Evolutionary conservation across 2,329 filamentous ascomycete genomes (phyloP).

Genomic region (Sordariomycetes sp.): DNA sequence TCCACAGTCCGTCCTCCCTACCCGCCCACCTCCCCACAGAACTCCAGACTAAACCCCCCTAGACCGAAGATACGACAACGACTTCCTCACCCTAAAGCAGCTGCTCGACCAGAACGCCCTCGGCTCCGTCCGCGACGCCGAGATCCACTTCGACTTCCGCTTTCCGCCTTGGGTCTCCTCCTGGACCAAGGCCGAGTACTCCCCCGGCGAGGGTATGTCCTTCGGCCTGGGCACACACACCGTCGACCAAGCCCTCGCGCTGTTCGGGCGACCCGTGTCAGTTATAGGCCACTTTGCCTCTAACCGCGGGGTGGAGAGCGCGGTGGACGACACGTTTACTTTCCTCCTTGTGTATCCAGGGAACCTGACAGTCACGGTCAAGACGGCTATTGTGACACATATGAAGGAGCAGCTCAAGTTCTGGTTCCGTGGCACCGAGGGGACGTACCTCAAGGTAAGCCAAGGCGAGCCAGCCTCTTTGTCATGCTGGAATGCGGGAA

Average conservation of each 20-base stretch:
- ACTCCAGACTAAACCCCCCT: not conserved
- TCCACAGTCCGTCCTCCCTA: conserved; percentile 33
- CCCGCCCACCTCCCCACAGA: not conserved
- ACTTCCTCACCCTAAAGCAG: conserved; percentile 50
- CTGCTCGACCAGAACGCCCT: conserved; percentile 41
- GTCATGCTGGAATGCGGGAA: not conserved
- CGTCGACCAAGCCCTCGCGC: conserved; percentile 47
- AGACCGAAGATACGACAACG: conserved; percentile 31
- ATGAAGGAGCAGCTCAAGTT: conserved; percentile 50
- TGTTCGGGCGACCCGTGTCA: conserved; percentile 45
- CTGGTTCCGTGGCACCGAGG: conserved; percentile 52
- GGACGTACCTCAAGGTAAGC: conserved; percentile 29
- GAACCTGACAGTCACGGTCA: conserved; percentile 44
- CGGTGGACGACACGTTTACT: conserved; percentile 37
- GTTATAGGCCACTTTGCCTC: conserved; percentile 47
- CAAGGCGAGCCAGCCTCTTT: not conserved
- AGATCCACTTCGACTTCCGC: conserved; percentile 54
- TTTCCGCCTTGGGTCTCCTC: conserved; percentile 24
- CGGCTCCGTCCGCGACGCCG: conserved; percentile 53
- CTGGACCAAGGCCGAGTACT: conserved; percentile 20
- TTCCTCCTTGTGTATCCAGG: conserved; percentile 47
- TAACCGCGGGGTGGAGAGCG: conserved; percentile 31
- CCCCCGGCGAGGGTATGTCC: conserved; percentile 26
- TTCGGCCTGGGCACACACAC: conserved; percentile 40
- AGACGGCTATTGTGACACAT: conserved; percentile 46